Conservation (phyloP, 768 basidiomycete genomes). For the Dioszegia hungarica region DNA sequence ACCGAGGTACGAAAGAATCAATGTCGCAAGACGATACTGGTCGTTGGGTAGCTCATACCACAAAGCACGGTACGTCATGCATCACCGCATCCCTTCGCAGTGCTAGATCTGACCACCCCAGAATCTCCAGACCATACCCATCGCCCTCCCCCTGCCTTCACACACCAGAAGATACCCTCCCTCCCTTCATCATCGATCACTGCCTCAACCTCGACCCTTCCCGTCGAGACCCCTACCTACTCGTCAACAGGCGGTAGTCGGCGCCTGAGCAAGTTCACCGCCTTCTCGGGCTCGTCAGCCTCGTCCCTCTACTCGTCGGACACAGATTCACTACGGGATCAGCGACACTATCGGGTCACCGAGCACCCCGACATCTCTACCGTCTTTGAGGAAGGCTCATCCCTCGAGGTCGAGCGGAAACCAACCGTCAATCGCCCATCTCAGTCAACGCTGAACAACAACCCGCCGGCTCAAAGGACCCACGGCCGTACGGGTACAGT, state of each 20-base stretch:
- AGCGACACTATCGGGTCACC: constrained; percentile 7
- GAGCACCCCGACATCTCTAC: constrained; percentile 40
- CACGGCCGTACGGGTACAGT: constrained; percentile 13
- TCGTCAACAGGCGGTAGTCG: constrained; percentile 2
- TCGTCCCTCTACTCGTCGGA: constrained; percentile 22
- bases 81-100: not conserved
- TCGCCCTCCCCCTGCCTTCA: constrained; percentile 4
- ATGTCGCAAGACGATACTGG: constrained; percentile 4
- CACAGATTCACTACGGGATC: constrained; percentile 17
- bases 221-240: not conserved
- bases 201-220: constrained; percentile 3
- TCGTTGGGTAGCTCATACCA: not conserved
- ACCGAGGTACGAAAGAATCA: not conserved
- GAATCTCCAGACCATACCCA: not conserved
- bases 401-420: constrained; percentile 9
- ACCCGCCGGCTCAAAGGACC: not conserved
- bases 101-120: not conserved
- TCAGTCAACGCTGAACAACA: not conserved
- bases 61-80: not conserved
- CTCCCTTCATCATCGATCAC: constrained; percentile 25
- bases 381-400: constrained; percentile 35
- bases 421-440: not conserved
- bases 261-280: constrained; percentile 26
- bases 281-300: constrained; percentile 20
- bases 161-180: constrained; percentile 20